Evolutionary conservation across 768 basidiomycete genomes (phyloP), one percentile per base, ranked within the genome.

Genomic region (Lyophyllum decastes): DNA sequence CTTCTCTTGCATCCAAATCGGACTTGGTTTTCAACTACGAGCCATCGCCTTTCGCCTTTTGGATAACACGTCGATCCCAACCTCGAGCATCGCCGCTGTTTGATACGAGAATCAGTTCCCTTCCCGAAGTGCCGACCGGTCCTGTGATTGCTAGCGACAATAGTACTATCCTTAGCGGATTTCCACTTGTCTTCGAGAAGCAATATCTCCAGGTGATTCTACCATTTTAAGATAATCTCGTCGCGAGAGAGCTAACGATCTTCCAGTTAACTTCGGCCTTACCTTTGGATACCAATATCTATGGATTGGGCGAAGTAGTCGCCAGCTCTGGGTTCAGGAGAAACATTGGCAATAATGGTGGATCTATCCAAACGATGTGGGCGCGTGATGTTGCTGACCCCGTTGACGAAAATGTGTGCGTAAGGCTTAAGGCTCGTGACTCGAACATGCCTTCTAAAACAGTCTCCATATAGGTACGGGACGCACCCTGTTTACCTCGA

Each of bases 131-230:
- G 2, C 83, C 86, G 1, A 82, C 84, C 30, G 72, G 81, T 19
- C 78, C 88, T 11, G 74, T 81, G 17, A 79, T 83, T 38, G 30
- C 76, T 0, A 70, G 67, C 8, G 84, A 86, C 59, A 76, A 78
- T 49, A 78, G 76, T 4, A 86, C 85, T 0, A 79, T 81, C 2
- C 74, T 92, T 17, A 77, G 85, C 54, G 85, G 80, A 0, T 89
- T 90, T 56, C 82, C 85, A 0, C 74, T 93, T 11, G 82, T 93
- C 12, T 92, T 92, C 64, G 90, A 92, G 63, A 84, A 92, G 60
- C 87, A 88, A 64, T 92, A 91, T 66, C 78, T 93, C 21, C 89
- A 92, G 79, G 83, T 84, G 55, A 49, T 19, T 27, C 11, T 1
- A 12, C 8, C 8, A 17, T 26, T 22, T 27, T 9, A 8, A 21